These are phyloP conservation scores for Elongisporangium prolatum DNA, from an alignment of 352 stramenopile genomes.

Conservation along the genomic window DNA sequence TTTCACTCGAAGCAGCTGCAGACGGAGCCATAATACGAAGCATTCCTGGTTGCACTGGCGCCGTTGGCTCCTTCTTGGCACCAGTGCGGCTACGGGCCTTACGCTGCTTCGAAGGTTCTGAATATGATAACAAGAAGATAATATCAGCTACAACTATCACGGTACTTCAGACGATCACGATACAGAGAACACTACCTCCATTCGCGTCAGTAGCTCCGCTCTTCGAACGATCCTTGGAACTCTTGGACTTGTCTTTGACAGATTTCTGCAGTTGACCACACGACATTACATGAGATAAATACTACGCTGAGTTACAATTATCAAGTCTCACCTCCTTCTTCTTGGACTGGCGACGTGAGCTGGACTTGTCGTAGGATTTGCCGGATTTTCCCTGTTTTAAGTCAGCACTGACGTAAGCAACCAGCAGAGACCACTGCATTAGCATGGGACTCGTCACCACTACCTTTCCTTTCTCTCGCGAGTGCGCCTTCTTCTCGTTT, in stretches of 20 bases:
- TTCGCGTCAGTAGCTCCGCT: constrained; percentile 20
- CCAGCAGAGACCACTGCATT: background rate
- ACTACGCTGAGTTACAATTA: background rate
- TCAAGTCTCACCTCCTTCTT: constrained; percentile 44
- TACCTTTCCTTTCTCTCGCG: constrained; percentile 66
- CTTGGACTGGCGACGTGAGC: constrained; percentile 23
- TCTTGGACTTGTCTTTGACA: constrained; percentile 35
- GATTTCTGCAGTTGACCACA: constrained; percentile 14
- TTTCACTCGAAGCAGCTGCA: constrained; percentile 4
- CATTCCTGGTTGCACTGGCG: constrained; percentile 28
- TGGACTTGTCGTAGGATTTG: constrained; percentile 35
- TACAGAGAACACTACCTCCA: background rate
- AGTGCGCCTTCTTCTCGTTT: constrained; percentile 65
- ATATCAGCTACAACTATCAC: background rate
- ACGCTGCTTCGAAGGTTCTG: constrained; percentile 37
- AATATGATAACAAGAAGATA: background rate
- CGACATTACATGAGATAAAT: no score
- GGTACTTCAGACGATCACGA: background rate
- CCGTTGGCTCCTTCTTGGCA: constrained; percentile 26
- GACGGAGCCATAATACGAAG: constrained; percentile 46
- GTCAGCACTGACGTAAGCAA: constrained; percentile 3
- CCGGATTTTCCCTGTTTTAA: constrained; percentile 26
- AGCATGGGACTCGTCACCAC: background rate
- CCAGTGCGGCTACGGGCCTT: constrained; percentile 28
- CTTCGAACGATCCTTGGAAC: constrained; percentile 27